A percentile compares a stretch with the other conserved stretches of the same genome.
Conservation (phyloP, 805 yeast genomes). For the Saturnispora hagleri region DNA sequence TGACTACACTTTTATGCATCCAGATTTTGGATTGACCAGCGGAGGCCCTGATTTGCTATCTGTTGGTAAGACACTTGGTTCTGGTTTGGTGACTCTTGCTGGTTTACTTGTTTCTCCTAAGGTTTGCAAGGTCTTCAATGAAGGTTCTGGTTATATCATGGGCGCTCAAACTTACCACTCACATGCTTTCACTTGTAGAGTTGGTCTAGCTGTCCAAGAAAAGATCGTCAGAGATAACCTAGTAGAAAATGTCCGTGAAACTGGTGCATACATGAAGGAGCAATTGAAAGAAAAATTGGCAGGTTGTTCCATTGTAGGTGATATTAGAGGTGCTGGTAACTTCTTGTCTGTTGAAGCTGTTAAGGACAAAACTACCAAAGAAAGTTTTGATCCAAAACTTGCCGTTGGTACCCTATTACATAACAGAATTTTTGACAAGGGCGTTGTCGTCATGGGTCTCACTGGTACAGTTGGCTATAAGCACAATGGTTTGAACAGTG, state of each 20-base stretch:
- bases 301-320: constrained; percentile 38
- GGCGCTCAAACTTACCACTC: constrained; percentile 46
- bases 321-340: constrained; percentile 55
- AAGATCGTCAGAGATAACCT: constrained; percentile 27
- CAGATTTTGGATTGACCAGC: constrained; percentile 24
- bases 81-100: constrained; percentile 42
- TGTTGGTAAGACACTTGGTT: constrained; percentile 42
- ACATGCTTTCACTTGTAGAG: constrained; percentile 37
- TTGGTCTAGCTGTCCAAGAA: constrained; percentile 38
- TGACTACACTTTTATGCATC: constrained; percentile 30
- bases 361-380: constrained; percentile 42
- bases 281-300: constrained; percentile 29
- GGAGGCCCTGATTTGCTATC: constrained; percentile 41
- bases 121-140: constrained; percentile 28
- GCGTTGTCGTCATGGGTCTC: constrained; percentile 39
- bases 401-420: constrained; percentile 30
- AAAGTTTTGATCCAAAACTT: constrained; percentile 32
- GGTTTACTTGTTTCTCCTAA: constrained; percentile 35
- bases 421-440: constrained; percentile 33
- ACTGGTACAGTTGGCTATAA: constrained; percentile 30
- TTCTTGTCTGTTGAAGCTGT: constrained; percentile 53
- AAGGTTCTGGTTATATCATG: constrained; percentile 32
- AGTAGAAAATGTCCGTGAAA: constrained; percentile 34
- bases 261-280: constrained; percentile 35
- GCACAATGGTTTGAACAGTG: constrained; percentile 23